Conservation (phyloP, 2,329 filamentous ascomycete species). For the Colletotrichum musae region DNA sequence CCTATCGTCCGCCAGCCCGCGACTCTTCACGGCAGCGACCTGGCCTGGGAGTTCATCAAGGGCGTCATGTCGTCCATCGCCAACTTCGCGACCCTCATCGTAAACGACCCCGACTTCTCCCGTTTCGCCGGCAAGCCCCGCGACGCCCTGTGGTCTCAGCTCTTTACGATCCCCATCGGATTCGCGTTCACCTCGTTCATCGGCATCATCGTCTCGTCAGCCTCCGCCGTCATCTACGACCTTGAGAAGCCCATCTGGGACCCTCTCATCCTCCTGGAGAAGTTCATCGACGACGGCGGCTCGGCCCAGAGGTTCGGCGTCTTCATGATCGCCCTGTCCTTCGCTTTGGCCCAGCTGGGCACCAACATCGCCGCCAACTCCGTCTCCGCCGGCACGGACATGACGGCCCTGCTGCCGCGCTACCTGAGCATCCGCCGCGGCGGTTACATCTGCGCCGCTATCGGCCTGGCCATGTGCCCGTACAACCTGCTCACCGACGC, state of each 20-base stretch:
- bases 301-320: constrained; percentile 80
- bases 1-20: constrained; percentile 82
- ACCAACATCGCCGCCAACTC: constrained; percentile 92
- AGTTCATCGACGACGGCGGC: constrained; percentile 78
- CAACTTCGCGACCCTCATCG: constrained; percentile 91
- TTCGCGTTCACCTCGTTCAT: constrained; percentile 89
- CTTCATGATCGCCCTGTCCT: constrained; percentile 79
- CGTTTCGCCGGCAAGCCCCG: constrained; percentile 84
- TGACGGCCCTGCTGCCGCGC: constrained; percentile 84
- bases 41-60: constrained; percentile 87
- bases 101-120: constrained; percentile 86
- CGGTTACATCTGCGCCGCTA: constrained; percentile 84
- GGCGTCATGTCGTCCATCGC: constrained; percentile 92
- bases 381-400: constrained; percentile 85
- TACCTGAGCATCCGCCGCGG: constrained; percentile 89
- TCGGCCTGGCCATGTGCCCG: constrained; percentile 89
- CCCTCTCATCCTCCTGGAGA: constrained; percentile 76
- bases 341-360: constrained; percentile 84
- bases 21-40: constrained; percentile 73
- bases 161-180: constrained; percentile 79
- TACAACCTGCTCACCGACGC: constrained; percentile 82
- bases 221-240: constrained; percentile 77
- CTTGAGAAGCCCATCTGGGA: constrained; percentile 78
- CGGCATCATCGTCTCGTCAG: constrained; percentile 83
- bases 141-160: constrained; percentile 85